Evolutionary conservation across 495 filamentous ascomycete genomes (phyloP).

Genomic region (Penicillium mononematosum): DNA sequence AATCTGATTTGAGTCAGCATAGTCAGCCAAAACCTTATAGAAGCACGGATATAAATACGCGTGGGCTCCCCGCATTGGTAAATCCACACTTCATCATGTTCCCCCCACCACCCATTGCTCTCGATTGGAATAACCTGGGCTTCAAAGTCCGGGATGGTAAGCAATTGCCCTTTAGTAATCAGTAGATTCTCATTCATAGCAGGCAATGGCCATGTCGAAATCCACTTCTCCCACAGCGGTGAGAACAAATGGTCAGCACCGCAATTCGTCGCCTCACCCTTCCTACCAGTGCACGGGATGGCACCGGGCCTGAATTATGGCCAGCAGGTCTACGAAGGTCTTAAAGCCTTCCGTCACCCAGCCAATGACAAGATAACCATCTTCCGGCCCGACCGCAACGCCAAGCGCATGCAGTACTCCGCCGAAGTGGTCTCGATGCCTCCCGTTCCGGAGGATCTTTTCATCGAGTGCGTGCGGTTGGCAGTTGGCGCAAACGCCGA

Average conservation of each 20-base stretch:
- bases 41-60: background rate
- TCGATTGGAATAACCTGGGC: conserved; percentile 87
- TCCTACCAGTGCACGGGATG: conserved; percentile 83
- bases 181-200: conserved; percentile 4
- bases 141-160: conserved; percentile 87
- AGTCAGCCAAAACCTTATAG: background rate
- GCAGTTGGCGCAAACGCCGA: conserved; percentile 84
- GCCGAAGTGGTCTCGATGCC: conserved; percentile 79
- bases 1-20: background rate
- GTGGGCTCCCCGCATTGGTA: background rate
- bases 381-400: conserved; percentile 81
- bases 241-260: conserved; percentile 65
- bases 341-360: conserved; percentile 81
- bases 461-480: conserved; percentile 68
- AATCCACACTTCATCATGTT: conserved; percentile 44
- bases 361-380: conserved; percentile 60
- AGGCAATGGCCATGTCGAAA: conserved; percentile 40
- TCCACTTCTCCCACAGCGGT: conserved; percentile 38
- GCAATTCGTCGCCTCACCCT: conserved; percentile 71
- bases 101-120: conserved; percentile 72
- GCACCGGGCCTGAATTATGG: conserved; percentile 89
- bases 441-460: conserved; percentile 66
- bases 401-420: conserved; percentile 73
- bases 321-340: conserved; percentile 89
- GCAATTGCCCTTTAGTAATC: conserved; percentile 6